These are phyloP conservation scores for Alopecurus myosuroides DNA, from an alignment of 176 grass and related monocot species.

Conservation along the genomic window DNA sequence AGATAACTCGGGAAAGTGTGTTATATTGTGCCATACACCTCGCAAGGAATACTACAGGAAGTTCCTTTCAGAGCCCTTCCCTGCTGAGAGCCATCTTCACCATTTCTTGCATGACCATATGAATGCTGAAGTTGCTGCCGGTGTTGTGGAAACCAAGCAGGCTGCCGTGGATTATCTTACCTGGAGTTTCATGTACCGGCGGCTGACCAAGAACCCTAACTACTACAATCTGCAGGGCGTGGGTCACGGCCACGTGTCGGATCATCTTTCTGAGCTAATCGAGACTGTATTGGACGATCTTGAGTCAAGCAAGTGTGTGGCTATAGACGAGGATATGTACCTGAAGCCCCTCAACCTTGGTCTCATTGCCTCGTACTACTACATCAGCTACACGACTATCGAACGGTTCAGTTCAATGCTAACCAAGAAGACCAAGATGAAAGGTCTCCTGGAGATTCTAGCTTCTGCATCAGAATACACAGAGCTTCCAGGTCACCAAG, in stretches of 20 bases:
- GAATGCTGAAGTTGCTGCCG: constrained; percentile 73
- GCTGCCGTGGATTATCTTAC: constrained; percentile 91
- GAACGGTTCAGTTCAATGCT: constrained; percentile 80
- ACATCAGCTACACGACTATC: constrained; percentile 74
- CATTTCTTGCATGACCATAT: constrained; percentile 88
- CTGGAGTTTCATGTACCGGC: constrained; percentile 91
- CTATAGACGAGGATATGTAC: constrained; percentile 82
- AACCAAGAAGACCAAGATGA: constrained; percentile 69
- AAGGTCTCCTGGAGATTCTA: constrained; percentile 75
- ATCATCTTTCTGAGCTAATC: constrained; percentile 75
- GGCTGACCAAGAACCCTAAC: constrained; percentile 82
- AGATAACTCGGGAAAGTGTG: constrained; percentile 83
- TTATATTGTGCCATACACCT: constrained; percentile 81
- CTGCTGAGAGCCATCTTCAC: constrained; percentile 83
- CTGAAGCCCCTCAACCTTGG: constrained; percentile 81
- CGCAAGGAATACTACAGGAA: constrained; percentile 86
- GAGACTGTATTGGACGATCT: constrained; percentile 55
- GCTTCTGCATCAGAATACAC: constrained; percentile 81
- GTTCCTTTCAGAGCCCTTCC: constrained; percentile 75
- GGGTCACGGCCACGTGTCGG: constrained; percentile 74
- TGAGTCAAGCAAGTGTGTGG: constrained; percentile 69
- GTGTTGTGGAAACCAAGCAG: constrained; percentile 76
- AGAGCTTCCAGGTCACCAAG: constrained; percentile 51
- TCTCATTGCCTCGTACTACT: constrained; percentile 87
- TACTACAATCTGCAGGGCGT: constrained; percentile 85